phyloP scores from a whole-genome alignment of 371 early-diverging fungal species.

The Mortierella sp. region DNA sequence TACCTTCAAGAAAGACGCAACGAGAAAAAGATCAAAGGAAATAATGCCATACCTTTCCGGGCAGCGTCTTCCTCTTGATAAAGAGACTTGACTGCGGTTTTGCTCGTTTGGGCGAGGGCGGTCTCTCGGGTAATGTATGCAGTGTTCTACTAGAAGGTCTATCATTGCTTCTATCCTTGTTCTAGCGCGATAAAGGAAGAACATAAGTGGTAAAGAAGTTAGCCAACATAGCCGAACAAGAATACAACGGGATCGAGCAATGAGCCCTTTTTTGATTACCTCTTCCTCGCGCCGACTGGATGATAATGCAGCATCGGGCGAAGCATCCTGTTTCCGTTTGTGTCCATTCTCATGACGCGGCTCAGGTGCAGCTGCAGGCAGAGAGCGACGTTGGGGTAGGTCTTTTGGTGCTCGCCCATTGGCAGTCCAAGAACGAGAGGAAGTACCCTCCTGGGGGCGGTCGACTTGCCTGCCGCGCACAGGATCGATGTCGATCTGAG shows the following conservation, averaged over 20 bases:
- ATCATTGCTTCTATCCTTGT: neutral
- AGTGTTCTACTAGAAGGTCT: neutral
- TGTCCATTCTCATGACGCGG: neutral
- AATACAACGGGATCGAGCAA: neutral
- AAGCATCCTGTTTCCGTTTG: slow-evolving; percentile 25
- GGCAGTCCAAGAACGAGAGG: neutral
- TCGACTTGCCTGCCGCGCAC: neutral
- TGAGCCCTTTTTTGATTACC: neutral
- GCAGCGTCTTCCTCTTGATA: slow-evolving; percentile 44
- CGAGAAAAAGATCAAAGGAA: neutral
- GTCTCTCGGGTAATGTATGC: slow-evolving; percentile 9
- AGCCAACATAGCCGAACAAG: neutral
- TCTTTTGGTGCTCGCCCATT: neutral
- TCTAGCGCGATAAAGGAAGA: neutral
- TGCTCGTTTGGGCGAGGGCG: slow-evolving; percentile 36
- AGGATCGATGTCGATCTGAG: neutral
- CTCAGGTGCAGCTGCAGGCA: neutral
- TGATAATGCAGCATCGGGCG: neutral
- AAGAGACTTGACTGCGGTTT: slow-evolving; percentile 39
- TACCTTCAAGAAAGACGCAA: neutral
- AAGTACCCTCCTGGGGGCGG: neutral
- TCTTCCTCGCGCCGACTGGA: neutral
- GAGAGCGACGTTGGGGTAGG: neutral
- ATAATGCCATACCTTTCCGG: slow-evolving; percentile 26
- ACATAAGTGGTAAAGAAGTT: neutral